Conservation (phyloP, 2,329 filamentous ascomycete genomes). For the Verticillium zaregamsianum region DNA sequence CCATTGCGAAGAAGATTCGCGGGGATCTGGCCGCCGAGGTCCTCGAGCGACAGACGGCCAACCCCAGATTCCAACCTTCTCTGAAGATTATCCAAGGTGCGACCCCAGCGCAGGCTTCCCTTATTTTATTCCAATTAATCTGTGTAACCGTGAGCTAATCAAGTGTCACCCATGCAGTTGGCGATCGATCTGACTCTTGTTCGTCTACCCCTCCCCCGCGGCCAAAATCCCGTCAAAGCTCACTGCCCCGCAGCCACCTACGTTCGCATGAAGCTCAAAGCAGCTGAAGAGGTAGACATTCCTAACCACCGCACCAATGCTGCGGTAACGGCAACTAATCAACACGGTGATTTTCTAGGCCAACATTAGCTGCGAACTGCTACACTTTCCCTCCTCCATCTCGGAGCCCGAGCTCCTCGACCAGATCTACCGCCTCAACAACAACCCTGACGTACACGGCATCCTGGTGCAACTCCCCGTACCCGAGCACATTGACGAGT, state of each 20-base stretch:
- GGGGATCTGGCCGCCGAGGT: conserved; percentile 79
- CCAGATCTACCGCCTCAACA: conserved; percentile 76
- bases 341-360: conserved; percentile 50
- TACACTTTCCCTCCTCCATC: conserved; percentile 78
- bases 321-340: background rate
- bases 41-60: conserved; percentile 71
- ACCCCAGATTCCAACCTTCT: conserved; percentile 83
- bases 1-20: conserved; percentile 88
- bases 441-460: conserved; percentile 80
- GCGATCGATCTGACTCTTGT: conserved; percentile 90
- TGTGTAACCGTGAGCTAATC: background rate
- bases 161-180: conserved; percentile 52
- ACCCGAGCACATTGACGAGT: conserved; percentile 85
- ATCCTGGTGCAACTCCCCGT: conserved; percentile 92
- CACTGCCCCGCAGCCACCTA: conserved; percentile 67
- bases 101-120: conserved; percentile 17
- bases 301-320: background rate
- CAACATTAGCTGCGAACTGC: conserved; percentile 81
- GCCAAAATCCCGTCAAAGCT: conserved; percentile 21
- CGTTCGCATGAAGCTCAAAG: conserved; percentile 99
- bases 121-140: background rate
- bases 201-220: conserved; percentile 31
- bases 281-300: conserved; percentile 72
- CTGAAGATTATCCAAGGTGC: conserved; percentile 93
- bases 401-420: conserved; percentile 83